These are phyloP conservation scores for Penicillium sp. DNA, from an alignment of 2,329 filamentous ascomycete species.

Conservation along the genomic window DNA sequence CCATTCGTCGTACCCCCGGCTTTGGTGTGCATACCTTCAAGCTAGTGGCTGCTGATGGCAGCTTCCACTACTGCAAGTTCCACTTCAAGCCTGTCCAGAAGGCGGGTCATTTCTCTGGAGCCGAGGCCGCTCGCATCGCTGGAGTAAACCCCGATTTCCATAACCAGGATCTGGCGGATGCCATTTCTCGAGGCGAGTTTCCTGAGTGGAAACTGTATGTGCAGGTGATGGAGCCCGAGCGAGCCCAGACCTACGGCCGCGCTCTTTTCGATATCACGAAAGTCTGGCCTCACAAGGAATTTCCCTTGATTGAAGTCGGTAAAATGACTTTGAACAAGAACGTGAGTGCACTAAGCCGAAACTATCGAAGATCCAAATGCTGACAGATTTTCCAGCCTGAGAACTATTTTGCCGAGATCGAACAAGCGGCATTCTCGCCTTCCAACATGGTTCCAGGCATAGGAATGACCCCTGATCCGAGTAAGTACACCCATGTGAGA, in stretches of 20 bases:
- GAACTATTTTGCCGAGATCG: slow-evolving; percentile 63
- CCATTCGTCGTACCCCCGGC: slow-evolving; percentile 50
- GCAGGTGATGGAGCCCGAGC: slow-evolving; percentile 51
- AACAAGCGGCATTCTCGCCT: slow-evolving; percentile 63
- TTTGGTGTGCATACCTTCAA: slow-evolving; percentile 39
- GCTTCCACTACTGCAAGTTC: slow-evolving; percentile 56
- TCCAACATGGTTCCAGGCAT: slow-evolving; percentile 60
- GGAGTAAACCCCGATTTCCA: slow-evolving; percentile 55
- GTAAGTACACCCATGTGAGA: slow-evolving; percentile 11
- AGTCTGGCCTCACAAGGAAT: slow-evolving; percentile 50
- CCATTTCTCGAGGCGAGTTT: slow-evolving; percentile 54
- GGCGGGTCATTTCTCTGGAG: slow-evolving; percentile 49
- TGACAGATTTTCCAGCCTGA: slow-evolving; percentile 27
- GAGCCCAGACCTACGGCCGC: slow-evolving; percentile 46
- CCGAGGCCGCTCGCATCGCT: slow-evolving; percentile 49
- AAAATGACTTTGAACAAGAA: slow-evolving; percentile 51
- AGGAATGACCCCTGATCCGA: slow-evolving; percentile 58
- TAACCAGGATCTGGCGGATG: slow-evolving; percentile 56
- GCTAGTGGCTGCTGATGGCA: slow-evolving; percentile 38
- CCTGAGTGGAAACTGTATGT: slow-evolving; percentile 54
- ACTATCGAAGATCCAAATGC: neutral
- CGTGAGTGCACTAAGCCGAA: slow-evolving; percentile 19
- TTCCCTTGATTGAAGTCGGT: slow-evolving; percentile 48
- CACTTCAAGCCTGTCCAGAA: slow-evolving; percentile 56
- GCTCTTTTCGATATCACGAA: slow-evolving; percentile 56